Percentiles rank a stretch among this genome's conserved stretches.
phyloP scores from a whole-genome alignment of 2,329 filamentous ascomycete species.

The Ophiocordyceps camponoti-floridani region DNA sequence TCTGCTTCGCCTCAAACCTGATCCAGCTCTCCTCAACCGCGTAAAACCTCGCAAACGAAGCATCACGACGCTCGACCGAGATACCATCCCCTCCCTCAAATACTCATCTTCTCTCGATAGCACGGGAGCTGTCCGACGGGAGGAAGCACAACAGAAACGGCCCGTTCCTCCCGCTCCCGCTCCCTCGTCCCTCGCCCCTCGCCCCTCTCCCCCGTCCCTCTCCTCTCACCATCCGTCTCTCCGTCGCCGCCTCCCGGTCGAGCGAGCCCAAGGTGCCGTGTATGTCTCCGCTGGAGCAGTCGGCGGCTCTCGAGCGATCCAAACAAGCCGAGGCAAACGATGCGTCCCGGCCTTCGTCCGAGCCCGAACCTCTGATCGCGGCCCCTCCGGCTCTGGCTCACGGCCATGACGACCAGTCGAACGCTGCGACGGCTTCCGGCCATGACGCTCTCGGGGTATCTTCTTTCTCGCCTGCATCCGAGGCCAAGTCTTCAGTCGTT shows the following conservation, averaged over 20 bases:
- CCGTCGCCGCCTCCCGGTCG: background rate
- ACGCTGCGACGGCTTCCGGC: no score
- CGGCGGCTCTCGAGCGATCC: slow-evolving; percentile 9
- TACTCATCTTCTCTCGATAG: no score
- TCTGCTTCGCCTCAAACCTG: no score
- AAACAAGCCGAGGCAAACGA: slow-evolving; percentile 2
- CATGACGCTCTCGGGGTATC: no score
- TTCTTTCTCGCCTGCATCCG: no score
- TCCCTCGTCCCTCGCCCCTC: background rate
- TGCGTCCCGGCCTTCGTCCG: no score
- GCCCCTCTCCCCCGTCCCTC: no score
- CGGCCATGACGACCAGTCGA: background rate
- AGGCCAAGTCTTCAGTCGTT: background rate
- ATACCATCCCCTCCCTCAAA: background rate
- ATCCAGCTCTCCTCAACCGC: background rate
- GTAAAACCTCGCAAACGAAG: background rate
- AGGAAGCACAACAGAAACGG: background rate
- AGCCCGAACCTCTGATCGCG: background rate
- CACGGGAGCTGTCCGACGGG: no score
- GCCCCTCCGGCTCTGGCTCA: background rate
- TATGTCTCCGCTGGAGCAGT: slow-evolving; percentile 18
- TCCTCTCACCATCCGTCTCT: no score
- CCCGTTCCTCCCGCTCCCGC: background rate
- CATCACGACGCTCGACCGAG: background rate
- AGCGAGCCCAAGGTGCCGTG: slow-evolving; percentile 4